These are phyloP conservation scores for Drosera spatulata DNA, from an alignment of 179 eudicot genomes.

Conservation along the genomic window DNA sequence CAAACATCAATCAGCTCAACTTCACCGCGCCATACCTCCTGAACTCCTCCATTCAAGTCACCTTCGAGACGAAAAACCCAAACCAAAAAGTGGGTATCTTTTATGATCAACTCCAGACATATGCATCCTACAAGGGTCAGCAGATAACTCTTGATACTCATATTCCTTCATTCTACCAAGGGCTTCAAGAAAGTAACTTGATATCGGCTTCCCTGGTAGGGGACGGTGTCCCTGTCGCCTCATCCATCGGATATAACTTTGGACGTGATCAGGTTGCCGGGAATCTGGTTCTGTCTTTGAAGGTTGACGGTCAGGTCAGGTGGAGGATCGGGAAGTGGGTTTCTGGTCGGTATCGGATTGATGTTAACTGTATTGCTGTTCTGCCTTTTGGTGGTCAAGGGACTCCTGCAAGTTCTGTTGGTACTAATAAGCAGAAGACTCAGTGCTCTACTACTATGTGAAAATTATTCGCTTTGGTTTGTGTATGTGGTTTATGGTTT, in stretches of 20 bases:
- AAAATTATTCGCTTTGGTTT: too few species aligned
- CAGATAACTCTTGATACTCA: constrained; percentile 47
- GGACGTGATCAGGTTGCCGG: constrained; percentile 43
- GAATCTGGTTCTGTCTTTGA: constrained; percentile 26
- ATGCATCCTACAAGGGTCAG: constrained; percentile 47
- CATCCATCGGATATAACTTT: constrained; percentile 28
- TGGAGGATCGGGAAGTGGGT: constrained; percentile 72
- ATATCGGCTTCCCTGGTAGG: constrained; percentile 69
- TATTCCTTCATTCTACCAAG: constrained; percentile 45
- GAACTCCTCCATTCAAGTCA: constrained; percentile 44
- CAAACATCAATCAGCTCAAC: constrained; percentile 54
- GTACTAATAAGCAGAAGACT: too few species aligned
- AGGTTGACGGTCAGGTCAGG: constrained; percentile 41
- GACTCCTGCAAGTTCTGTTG: constrained; percentile 17
- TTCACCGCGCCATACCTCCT: constrained; percentile 32
- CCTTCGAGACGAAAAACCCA: constrained; percentile 56
- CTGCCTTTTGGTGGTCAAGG: constrained; percentile 26
- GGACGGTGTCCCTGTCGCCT: constrained; percentile 35
- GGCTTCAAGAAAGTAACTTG: constrained; percentile 41
- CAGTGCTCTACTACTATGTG: too few species aligned
- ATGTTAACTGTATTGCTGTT: constrained; percentile 61
- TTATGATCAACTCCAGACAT: constrained; percentile 53
- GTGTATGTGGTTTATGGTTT: too few species aligned
- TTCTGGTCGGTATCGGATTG: constrained; percentile 40
- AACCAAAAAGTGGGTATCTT: constrained; percentile 52